Percentiles rank a stretch among this genome's conserved stretches.
Evolutionary conservation across 176 grass and related monocot genomes (phyloP).

Genomic region (Lolium perenne): DNA sequence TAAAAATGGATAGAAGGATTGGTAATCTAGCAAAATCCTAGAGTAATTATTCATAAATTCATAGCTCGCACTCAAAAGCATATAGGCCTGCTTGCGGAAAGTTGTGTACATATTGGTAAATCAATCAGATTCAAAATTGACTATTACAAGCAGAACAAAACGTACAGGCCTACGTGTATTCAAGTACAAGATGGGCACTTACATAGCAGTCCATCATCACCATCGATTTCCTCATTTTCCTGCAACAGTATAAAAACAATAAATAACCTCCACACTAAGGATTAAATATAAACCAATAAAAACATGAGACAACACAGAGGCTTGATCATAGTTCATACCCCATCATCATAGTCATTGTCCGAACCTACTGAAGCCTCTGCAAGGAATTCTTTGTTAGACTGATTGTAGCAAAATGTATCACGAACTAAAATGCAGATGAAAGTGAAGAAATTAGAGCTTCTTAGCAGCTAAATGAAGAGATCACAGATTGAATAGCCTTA

Average conservation of each 20-base stretch:
- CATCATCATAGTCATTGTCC: constrained; percentile 62
- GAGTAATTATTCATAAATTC: neutral
- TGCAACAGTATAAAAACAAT: constrained; percentile 38
- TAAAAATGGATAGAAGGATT: constrained; percentile 4
- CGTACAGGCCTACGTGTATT: neutral
- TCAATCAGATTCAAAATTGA: neutral
- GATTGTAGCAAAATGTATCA: neutral
- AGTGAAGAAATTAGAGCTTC: neutral
- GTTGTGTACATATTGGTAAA: neutral
- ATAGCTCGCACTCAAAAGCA: neutral
- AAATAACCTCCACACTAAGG: neutral
- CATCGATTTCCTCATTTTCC: constrained; percentile 61
- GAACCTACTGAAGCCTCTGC: constrained; percentile 53
- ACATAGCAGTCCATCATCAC: constrained; percentile 89
- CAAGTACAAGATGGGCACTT: constrained; percentile 50
- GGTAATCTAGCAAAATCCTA: neutral
- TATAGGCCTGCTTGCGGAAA: neutral
- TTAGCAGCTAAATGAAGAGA: constrained; percentile 10
- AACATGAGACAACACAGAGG: constrained; percentile 3
- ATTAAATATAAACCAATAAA: constrained; percentile 14
- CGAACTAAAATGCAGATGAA: constrained; percentile 12
- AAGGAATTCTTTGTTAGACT: constrained; percentile 37
- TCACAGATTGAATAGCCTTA: neutral
- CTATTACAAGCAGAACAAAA: neutral
- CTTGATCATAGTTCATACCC: constrained; percentile 51